phyloP scores from a whole-genome alignment of 495 filamentous ascomycete species.

The Penicillium pulvis region DNA sequence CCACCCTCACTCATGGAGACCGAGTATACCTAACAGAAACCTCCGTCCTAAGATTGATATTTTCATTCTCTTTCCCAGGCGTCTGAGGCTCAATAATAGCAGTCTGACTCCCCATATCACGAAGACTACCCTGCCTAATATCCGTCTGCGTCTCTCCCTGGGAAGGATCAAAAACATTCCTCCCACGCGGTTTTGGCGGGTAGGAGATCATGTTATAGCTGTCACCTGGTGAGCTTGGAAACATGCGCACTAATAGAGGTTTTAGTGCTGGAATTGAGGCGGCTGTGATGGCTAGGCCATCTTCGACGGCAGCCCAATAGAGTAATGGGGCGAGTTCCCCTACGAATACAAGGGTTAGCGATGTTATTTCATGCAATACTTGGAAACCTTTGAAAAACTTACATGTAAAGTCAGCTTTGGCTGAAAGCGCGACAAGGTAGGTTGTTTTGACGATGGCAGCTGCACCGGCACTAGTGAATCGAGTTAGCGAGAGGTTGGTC shows the following conservation, averaged over 20 bases:
- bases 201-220: conserved; percentile 24
- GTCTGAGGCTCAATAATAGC: conserved; percentile 10
- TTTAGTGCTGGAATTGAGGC: conserved; percentile 22
- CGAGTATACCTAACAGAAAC: conserved; percentile 18
- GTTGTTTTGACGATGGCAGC: conserved; percentile 25
- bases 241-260: conserved; percentile 16
- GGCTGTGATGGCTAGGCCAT: conserved; percentile 26
- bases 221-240: conserved; percentile 16
- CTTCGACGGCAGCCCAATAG: conserved; percentile 26
- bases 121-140: conserved; percentile 15
- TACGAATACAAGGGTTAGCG: conserved; percentile 4
- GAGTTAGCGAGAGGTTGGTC: background rate
- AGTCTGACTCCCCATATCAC: conserved; percentile 15
- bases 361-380: too few species aligned
- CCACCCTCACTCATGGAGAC: background rate
- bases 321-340: conserved; percentile 25
- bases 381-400: background rate
- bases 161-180: conserved; percentile 20
- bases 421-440: conserved; percentile 19
- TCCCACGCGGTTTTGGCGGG: background rate
- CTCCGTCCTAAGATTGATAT: conserved; percentile 23
- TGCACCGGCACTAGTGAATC: conserved; percentile 18
- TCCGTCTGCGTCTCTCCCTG: conserved; percentile 21
- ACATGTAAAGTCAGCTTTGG: conserved; percentile 26
- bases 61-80: conserved; percentile 11